phyloP scores from a whole-genome alignment of 768 basidiomycete species.

The Crucibulum laeve region DNA sequence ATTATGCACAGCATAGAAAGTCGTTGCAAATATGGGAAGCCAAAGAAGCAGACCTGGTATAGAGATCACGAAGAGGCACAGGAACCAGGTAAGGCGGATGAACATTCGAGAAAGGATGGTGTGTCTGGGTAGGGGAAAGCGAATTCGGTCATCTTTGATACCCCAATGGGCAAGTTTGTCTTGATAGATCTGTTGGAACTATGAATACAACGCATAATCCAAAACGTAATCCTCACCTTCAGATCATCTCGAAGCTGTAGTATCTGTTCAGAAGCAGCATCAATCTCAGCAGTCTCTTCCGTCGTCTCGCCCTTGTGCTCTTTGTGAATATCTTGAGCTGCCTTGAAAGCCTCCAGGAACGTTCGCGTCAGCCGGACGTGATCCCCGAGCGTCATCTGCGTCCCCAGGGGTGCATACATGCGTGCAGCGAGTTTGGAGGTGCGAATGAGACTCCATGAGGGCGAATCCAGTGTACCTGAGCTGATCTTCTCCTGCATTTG shows the following conservation, averaged over 20 bases:
- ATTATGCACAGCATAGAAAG: conserved; percentile 64
- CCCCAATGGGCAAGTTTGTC: conserved; percentile 61
- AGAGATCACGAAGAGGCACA: conserved; percentile 59
- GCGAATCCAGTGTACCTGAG: conserved; percentile 77
- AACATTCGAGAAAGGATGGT: conserved; percentile 60
- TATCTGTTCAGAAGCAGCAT: conserved; percentile 20
- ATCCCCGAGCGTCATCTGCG: conserved; percentile 79
- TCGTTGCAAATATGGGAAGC: conserved; percentile 72
- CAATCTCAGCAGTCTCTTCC: conserved; percentile 17
- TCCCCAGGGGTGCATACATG: conserved; percentile 87
- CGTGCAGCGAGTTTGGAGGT: conserved; percentile 72
- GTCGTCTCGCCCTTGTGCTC: conserved; percentile 11
- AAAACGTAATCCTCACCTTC: conserved; percentile 37
- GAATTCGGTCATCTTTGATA: conserved; percentile 84
- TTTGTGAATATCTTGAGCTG: conserved; percentile 26
- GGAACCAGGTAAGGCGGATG: conserved; percentile 61
- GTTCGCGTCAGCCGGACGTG: conserved; percentile 71
- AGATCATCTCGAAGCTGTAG: conserved; percentile 46
- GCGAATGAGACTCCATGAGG: conserved; percentile 77
- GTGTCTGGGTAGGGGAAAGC: conserved; percentile 51
- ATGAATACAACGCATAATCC: background rate
- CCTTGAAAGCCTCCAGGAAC: conserved; percentile 76
- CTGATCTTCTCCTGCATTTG: conserved; percentile 67
- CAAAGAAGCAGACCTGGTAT: conserved; percentile 79
- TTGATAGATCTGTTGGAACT: conserved; percentile 59